Base-by-base conservation (phyloP, 1,139 yeast species). In the Magnusiomyces suaveolens region DNA sequence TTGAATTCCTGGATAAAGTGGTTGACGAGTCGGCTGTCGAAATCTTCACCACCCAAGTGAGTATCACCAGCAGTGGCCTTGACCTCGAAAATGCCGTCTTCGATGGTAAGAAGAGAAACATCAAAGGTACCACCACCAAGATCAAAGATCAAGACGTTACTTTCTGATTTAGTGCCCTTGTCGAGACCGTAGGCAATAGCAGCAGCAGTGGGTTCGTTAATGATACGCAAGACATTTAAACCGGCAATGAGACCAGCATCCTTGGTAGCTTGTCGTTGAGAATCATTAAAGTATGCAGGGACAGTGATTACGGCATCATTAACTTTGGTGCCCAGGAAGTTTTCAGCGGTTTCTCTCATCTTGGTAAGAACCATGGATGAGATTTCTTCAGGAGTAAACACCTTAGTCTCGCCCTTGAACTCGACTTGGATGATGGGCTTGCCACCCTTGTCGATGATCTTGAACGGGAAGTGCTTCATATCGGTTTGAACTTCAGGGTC, bases 51-150 rank as follows among this genome's bases (percentile, higher is more conserved):
- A 84, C 97, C 97, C 81, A 90, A 85, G 79, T 90, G 98, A 70
- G 97, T 92, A 80, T 90, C 97, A 88, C 98, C 98, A 74, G 97
- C 96, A 70, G 97, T 92, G 70, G 97, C 92, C 84, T 90, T 90
- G 72, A 92, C 98, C 72, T 94, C 90, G 85, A 90, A 90, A 71
- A 92, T 94, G 83, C 97, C 97, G 76, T 94, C 97, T 73, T 92
- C 95, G 74, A 92, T 88, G 81, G 88, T 87, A 75, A 90, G 81
- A 69, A 90, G 81, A 59, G 98, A 92, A 65, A 90, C 97, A 87
- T 89, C 97, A 79, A 89, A 89, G 75, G 97, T 89, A 82, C 96
- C 96, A 78, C 96, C 96, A 84, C 96, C 96, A 73, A 87, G 83
- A 77, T 87, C 96, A 81, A 88, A 87, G 72, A 88, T 88, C 72